Conservation (phyloP, 352 stramenopile genomes). For the Aphanomyces euteiches region DNA sequence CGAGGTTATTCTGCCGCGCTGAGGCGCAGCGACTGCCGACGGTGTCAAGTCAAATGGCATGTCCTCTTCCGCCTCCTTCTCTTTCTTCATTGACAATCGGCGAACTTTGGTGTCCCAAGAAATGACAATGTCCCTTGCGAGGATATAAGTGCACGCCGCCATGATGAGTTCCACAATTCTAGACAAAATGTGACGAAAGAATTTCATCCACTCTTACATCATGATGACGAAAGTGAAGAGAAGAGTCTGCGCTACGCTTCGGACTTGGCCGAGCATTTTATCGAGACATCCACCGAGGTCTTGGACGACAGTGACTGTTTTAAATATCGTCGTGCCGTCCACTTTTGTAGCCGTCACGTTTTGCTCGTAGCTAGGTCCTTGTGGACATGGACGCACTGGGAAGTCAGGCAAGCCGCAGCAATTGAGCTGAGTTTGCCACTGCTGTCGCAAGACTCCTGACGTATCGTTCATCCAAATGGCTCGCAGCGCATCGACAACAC, state of each 20-base stretch:
- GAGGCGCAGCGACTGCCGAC: constrained; percentile 7
- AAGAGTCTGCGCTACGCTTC: constrained; percentile 38
- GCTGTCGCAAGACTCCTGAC: constrained; percentile 43
- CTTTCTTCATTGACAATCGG: background rate
- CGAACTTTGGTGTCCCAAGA: constrained; percentile 60
- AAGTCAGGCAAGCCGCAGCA: constrained; percentile 69
- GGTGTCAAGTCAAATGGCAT: constrained; percentile 4
- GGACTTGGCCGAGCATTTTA: constrained; percentile 53
- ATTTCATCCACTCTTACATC: background rate
- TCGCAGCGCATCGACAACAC: constrained; percentile 49
- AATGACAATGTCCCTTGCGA: constrained; percentile 55
- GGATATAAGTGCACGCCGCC: constrained; percentile 43
- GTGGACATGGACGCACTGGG: constrained; percentile 51
- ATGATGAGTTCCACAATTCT: constrained; percentile 45
- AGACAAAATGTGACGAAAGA: constrained; percentile 31
- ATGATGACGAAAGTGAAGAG: constrained; percentile 15
- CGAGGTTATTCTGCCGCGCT: constrained; percentile 21
- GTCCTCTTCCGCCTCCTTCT: background rate
- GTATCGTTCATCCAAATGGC: constrained; percentile 44
- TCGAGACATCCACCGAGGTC: constrained; percentile 51
- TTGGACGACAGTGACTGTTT: constrained; percentile 44
- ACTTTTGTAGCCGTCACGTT: constrained; percentile 60
- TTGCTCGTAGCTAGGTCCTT: constrained; percentile 43
- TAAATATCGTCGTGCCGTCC: constrained; percentile 47
- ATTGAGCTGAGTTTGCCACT: constrained; percentile 58